phyloP scores from a whole-genome alignment of 345 rosid genomes.

The Litchi chinensis region DNA sequence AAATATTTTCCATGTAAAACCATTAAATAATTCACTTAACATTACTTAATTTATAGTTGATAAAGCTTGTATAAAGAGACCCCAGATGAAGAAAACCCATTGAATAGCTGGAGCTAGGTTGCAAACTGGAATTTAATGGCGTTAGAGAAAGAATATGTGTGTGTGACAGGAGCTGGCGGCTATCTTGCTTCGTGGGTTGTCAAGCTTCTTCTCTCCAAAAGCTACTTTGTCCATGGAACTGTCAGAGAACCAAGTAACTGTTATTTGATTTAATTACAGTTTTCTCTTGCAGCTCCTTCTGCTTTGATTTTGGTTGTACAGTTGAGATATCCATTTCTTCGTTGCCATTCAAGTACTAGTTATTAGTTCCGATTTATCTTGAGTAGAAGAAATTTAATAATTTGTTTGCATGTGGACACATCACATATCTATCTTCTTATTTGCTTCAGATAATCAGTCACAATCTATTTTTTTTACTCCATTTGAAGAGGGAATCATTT shows the following conservation, averaged over 20 bases:
- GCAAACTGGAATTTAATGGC: constrained; percentile 25
- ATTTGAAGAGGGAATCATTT: too few species aligned
- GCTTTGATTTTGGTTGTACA: not conserved
- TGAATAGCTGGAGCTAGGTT: not conserved
- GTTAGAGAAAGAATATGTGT: constrained; percentile 40
- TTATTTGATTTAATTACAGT: not conserved
- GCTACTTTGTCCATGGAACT: constrained; percentile 62
- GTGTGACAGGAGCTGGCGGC: constrained; percentile 83
- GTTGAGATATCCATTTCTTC: not conserved
- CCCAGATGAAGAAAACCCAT: not conserved
- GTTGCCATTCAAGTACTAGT: too few species aligned
- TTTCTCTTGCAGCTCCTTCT: not conserved
- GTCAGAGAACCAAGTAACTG: constrained; percentile 54
- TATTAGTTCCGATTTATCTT: too few species aligned
- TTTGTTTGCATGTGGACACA: too few species aligned
- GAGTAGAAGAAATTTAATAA: too few species aligned
- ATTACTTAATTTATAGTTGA: too few species aligned
- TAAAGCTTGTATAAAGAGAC: not conserved
- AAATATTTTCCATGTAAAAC: too few species aligned
- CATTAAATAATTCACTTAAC: not conserved
- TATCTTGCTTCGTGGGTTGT: constrained; percentile 67
- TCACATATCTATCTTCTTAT: not conserved
- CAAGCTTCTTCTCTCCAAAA: constrained; percentile 56
- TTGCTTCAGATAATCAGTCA: not conserved
- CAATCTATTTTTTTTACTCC: not conserved